Evolutionary conservation across 495 filamentous ascomycete genomes (phyloP).

Genomic region (Neurospora cerealis): DNA sequence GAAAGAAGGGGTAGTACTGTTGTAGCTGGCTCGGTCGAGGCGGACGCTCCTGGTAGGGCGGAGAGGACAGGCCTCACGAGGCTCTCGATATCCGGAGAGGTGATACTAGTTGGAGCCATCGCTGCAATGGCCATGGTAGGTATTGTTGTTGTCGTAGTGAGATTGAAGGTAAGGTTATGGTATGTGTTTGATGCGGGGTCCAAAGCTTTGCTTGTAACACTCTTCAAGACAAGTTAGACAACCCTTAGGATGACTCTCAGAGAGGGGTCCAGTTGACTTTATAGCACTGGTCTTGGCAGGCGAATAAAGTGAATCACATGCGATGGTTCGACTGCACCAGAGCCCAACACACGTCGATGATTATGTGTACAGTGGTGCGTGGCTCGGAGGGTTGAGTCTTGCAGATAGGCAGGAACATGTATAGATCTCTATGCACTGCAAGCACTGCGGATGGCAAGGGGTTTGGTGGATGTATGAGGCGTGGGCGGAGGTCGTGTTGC

Average conservation of each 20-base stretch:
- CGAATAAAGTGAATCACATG: neutral
- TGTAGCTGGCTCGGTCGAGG: conserved; percentile 65
- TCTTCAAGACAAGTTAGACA: neutral
- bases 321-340: neutral
- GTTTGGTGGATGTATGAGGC: neutral
- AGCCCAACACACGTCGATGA: neutral
- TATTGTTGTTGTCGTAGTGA: neutral
- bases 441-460: neutral
- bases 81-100: conserved; percentile 51
- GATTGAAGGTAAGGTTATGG: neutral
- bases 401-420: neutral
- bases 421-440: neutral
- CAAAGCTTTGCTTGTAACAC: neutral
- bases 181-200: neutral
- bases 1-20: conserved; percentile 74
- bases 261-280: neutral
- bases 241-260: neutral
- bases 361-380: neutral
- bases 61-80: conserved; percentile 72
- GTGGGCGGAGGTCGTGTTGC: neutral
- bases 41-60: conserved; percentile 73
- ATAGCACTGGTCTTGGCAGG: neutral
- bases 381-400: neutral
- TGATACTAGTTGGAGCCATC: conserved; percentile 34
- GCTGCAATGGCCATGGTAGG: conserved; percentile 7